Evolutionary conservation across 148 eudicot genomes (phyloP).

Genomic region (Cornus florida): DNA sequence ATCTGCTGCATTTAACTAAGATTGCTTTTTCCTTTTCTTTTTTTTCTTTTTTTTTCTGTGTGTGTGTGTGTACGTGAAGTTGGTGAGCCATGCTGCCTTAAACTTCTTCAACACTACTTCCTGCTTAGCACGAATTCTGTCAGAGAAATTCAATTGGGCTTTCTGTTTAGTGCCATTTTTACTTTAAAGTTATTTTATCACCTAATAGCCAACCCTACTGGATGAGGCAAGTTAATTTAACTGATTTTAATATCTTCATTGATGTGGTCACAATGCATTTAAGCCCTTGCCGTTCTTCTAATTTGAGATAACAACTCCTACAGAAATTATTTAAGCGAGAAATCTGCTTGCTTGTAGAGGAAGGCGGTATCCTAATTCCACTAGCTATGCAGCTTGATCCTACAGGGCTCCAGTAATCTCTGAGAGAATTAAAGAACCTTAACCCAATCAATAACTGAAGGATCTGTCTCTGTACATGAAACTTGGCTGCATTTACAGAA

Average conservation of each 20-base stretch:
- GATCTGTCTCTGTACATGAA: background rate
- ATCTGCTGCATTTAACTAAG: too few species aligned
- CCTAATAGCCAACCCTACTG: background rate
- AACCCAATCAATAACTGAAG: too few species aligned
- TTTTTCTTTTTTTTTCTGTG: too few species aligned
- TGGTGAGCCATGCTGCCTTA: too few species aligned
- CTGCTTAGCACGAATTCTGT: background rate
- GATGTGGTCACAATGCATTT: background rate
- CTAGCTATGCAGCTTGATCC: background rate
- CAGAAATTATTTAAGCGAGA: background rate
- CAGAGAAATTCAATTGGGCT: background rate
- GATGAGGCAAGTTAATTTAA: background rate
- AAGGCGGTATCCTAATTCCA: background rate
- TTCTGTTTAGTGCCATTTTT: background rate
- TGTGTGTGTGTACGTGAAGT: too few species aligned
- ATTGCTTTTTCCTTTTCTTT: too few species aligned
- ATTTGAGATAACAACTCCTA: background rate
- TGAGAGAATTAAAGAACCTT: background rate
- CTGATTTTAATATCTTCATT: background rate
- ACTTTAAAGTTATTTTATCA: background rate
- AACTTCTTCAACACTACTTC: too few species aligned
- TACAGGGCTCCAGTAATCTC: background rate
- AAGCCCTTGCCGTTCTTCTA: background rate
- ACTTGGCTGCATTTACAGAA: conserved; percentile 4
- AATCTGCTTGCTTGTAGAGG: background rate